Evolutionary conservation across 2,329 filamentous ascomycete species (phyloP), one percentile per base, ranked within the genome.

Genomic region (Sarocladium strictum): DNA sequence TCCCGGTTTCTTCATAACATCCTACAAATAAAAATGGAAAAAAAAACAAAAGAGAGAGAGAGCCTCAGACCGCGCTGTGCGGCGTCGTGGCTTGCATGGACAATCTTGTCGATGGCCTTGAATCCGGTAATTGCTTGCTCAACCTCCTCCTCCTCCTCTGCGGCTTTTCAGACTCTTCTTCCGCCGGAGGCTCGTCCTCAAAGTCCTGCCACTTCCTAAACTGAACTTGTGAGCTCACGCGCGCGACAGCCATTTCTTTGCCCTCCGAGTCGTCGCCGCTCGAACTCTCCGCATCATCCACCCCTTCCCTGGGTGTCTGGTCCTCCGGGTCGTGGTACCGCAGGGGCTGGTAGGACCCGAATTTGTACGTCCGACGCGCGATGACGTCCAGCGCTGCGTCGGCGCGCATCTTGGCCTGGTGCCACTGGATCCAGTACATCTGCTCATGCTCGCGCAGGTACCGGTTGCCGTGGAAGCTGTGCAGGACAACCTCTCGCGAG

Each of bases 401-500:
- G 21, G 53, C 56, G 10, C 61, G 60, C 65, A 69, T 69, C 53
- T 60, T 59, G 12, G 66, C 62, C 56, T 65, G 53, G 58, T 68
- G 64, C 67, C 67, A 69, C 58, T 69, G 67, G 29, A 73, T 73
- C 78, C 78, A 81, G 55, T 80, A 75, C 76, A 78, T 80, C 61
- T 85, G 81, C 62, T 84, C 81, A 63, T 84, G 80, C 63, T 83
- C 81, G 35, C 82, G 76, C 23, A 84, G 73, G 62, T 84, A 84
- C 0, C 80, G 73, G 41, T 82, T 77, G 2, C 80, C 79, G 51
- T 76, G 76, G 64, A 84, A 84, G 12, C 75, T 79, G 59, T 80
- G 80, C 54, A 81, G 76, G 3, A 84, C 81, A 41, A 83, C 82
- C 40, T 72, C 71, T 21, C 81, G 75, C 1, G 77, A 78, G 67